Evolutionary conservation across 129 eudicot genomes (phyloP).

Genomic region (Lactuca sativa): DNA sequence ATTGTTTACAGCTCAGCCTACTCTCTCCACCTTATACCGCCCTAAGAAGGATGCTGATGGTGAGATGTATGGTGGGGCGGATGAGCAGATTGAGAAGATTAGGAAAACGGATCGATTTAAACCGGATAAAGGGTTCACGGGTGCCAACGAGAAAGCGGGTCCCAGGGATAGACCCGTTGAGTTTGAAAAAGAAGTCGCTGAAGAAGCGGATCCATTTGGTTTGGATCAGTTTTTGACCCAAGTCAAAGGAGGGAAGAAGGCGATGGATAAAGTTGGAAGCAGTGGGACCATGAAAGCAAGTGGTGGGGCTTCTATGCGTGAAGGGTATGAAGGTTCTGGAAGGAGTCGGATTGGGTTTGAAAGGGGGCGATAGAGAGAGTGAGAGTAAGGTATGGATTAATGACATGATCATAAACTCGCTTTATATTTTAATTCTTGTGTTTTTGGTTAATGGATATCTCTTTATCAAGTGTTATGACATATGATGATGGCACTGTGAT

Average conservation of each 20-base stretch:
- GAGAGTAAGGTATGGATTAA: no score
- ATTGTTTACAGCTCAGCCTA: slow-evolving; percentile 71
- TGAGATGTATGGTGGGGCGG: slow-evolving; percentile 84
- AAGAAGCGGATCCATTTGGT: slow-evolving; percentile 89
- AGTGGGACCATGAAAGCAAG: slow-evolving; percentile 85
- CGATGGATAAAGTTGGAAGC: slow-evolving; percentile 71
- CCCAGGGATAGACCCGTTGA: slow-evolving; percentile 74
- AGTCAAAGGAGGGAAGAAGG: slow-evolving; percentile 75
- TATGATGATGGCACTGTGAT: no score
- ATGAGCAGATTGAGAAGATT: slow-evolving; percentile 80
- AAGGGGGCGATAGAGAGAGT: slow-evolving; percentile 40
- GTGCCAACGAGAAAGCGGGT: slow-evolving; percentile 59
- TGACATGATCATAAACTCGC: no score
- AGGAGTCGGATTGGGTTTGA: slow-evolving; percentile 61
- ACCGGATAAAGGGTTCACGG: slow-evolving; percentile 71
- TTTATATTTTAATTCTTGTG: background rate
- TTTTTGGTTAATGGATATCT: background rate
- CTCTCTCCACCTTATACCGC: slow-evolving; percentile 71
- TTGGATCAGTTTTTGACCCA: slow-evolving; percentile 75
- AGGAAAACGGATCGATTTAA: slow-evolving; percentile 80
- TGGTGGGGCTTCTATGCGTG: slow-evolving; percentile 68
- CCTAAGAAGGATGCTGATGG: slow-evolving; percentile 79
- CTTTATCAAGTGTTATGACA: background rate
- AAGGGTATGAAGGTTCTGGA: slow-evolving; percentile 65
- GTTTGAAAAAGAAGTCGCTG: slow-evolving; percentile 61